These are phyloP conservation scores for Aspergillus sclerotialis DNA, from an alignment of 2,329 filamentous ascomycete species.

Conservation along the genomic window DNA sequence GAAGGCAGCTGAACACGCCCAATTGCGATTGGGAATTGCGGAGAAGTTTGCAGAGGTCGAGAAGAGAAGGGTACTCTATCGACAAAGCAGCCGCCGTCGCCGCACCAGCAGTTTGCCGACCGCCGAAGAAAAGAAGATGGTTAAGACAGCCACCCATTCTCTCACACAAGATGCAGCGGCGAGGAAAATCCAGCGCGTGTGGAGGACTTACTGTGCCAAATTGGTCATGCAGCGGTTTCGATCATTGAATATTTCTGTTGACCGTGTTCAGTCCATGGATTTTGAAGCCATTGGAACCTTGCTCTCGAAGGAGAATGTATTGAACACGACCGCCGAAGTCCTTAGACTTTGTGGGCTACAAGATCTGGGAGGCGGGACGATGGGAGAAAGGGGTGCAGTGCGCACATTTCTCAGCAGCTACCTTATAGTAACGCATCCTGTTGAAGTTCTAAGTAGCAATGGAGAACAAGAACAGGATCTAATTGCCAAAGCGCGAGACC, in stretches of 20 bases:
- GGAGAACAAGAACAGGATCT: constrained; percentile 58
- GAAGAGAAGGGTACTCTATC: constrained; percentile 45
- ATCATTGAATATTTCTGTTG: constrained; percentile 46
- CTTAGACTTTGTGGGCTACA: constrained; percentile 51
- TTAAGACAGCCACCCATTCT: constrained; percentile 24
- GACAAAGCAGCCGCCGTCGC: constrained; percentile 42
- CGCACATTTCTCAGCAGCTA: constrained; percentile 59
- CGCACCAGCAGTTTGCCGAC: constrained; percentile 46
- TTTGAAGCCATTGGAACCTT: constrained; percentile 55
- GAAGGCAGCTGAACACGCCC: constrained; percentile 55
- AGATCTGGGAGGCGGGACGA: constrained; percentile 42
- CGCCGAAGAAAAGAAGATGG: constrained; percentile 37
- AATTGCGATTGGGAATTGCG: constrained; percentile 55
- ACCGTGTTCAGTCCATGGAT: constrained; percentile 43
- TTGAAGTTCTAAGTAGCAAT: constrained; percentile 53
- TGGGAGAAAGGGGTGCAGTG: constrained; percentile 46
- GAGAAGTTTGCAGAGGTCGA: constrained; percentile 60
- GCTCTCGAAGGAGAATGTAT: constrained; percentile 48
- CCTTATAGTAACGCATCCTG: constrained; percentile 55
- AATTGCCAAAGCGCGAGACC: constrained; percentile 53
- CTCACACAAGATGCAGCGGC: constrained; percentile 49
- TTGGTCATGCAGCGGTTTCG: constrained; percentile 45
- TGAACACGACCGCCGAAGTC: constrained; percentile 47
- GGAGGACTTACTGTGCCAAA: constrained; percentile 46
- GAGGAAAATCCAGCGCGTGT: constrained; percentile 51